These are phyloP conservation scores for Lasiosphaeria hispida DNA, from an alignment of 495 filamentous ascomycete genomes.

Conservation along the genomic window DNA sequence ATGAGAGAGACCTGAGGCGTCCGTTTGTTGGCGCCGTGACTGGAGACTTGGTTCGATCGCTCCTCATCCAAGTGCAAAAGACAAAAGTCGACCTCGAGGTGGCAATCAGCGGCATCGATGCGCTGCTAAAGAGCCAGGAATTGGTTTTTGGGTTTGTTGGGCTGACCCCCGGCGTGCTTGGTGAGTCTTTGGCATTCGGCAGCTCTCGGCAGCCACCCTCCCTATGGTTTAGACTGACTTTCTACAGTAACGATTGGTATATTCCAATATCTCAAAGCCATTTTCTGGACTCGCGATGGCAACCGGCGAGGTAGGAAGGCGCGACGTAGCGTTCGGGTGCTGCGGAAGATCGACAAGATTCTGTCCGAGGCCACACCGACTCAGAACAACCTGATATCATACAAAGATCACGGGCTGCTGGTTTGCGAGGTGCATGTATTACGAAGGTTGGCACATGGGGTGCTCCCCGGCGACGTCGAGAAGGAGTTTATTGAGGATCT, in stretches of 20 bases:
- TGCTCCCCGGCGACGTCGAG: conserved; percentile 68
- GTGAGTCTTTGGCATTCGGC: conserved; percentile 12
- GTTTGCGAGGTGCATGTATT: conserved; percentile 84
- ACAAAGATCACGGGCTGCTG: conserved; percentile 87
- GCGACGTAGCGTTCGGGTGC: conserved; percentile 64
- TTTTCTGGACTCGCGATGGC: conserved; percentile 68
- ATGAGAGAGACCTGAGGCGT: conserved; percentile 77
- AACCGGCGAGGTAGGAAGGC: conserved; percentile 56
- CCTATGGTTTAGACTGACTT: conserved; percentile 13
- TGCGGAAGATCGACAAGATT: conserved; percentile 85
- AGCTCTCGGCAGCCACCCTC: background rate
- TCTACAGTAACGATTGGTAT: conserved; percentile 65
- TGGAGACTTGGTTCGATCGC: conserved; percentile 83
- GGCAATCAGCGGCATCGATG: conserved; percentile 89
- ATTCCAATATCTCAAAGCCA: conserved; percentile 64
- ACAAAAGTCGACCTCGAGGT: conserved; percentile 98
- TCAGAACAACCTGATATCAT: conserved; percentile 65
- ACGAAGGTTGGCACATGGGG: conserved; percentile 57
- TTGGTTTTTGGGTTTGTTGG: conserved; percentile 96
- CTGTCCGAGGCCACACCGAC: conserved; percentile 63
- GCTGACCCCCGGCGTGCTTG: conserved; percentile 80
- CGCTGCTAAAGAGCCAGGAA: conserved; percentile 90
- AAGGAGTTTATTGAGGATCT: conserved; percentile 84
- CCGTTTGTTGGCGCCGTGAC: conserved; percentile 76
- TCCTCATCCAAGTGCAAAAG: conserved; percentile 96